Evolutionary conservation across 2,329 filamentous ascomycete genomes (phyloP), one percentile per base, ranked within the genome.

Genomic region (Waltergamsia citrina): DNA sequence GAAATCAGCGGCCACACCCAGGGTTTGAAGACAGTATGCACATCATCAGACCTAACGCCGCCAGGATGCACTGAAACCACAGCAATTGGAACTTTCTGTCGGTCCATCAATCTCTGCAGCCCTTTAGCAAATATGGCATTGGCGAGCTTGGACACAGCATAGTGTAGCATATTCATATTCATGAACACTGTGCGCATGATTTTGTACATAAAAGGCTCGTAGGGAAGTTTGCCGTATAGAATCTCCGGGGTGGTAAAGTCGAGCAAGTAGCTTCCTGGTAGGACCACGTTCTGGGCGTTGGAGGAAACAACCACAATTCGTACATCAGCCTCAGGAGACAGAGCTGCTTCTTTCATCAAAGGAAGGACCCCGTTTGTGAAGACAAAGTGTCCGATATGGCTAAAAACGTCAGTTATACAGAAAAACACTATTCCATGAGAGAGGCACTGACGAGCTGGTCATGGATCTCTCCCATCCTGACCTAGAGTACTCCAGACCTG

Each of bases 341-440:
- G 26, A 10, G 26, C n/a, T 15, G 26, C 26, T 15, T 28, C 18
- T 15, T 15, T 28, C 26, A 28, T n/a, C 4, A 50, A 39, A 1
- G 51, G 49, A 2, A 57, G 34, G 0, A 53, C 14, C 20, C 42
- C 34, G n/a, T 50, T 48, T 6, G 42, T 47, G 19, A 52, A 36
- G 4, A 47, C 30, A 32, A 50, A 53, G 25, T 44, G 47, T 2
- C 49, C 50, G 9, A 52, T 30, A 28, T 51, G 41, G 25, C 50
- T 52, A 12, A 9, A 14, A 9, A 20, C 23, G 32, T 45, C 6
- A 42, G 36, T 25, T 6, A 10, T 27, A 10, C 2, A 7, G 12
- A 3, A 10, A 4, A 10, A n/a, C 15, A 12, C 12, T 18, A 4
- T 3, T 8, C 4, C 4, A 11, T n/a, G 18, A 9, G 14, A 22